Evolutionary conservation across 345 rosid species (phyloP).

Genomic region (Salix brachista): DNA sequence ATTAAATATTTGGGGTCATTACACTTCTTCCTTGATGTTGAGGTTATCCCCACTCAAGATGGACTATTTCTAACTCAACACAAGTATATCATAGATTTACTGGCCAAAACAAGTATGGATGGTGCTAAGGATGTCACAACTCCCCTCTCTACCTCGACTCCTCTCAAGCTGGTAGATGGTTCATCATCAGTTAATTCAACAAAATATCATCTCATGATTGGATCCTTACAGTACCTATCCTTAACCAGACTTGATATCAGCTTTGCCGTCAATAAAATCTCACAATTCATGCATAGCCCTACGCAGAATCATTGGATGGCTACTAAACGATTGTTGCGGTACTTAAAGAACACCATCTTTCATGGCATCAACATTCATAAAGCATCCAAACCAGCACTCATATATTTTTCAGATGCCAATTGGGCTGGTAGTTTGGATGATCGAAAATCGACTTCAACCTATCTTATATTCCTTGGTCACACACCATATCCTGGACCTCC

Average conservation of each 20-base stretch:
- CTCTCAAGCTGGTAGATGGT: neutral
- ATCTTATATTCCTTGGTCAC: neutral
- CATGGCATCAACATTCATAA: neutral
- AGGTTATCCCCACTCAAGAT: neutral
- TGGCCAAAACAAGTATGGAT: neutral
- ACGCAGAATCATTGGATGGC: neutral
- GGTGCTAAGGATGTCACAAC: neutral
- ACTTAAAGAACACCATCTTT: neutral
- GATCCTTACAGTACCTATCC: neutral
- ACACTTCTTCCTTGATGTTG: no score
- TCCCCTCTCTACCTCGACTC: fast-evolving
- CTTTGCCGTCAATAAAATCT: neutral
- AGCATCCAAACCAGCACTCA: no score
- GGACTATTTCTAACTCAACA: neutral
- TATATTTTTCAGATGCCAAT: neutral
- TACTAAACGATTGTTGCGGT: neutral
- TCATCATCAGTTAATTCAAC: neutral
- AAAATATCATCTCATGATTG: neutral
- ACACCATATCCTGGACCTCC: neutral
- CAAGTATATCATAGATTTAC: no score
- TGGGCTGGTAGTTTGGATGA: neutral
- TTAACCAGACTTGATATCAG: neutral
- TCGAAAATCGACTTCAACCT: neutral
- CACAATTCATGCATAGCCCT: neutral
- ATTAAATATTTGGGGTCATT: neutral